Evolutionary conservation across 1,284 basidiomycete genomes (phyloP).

Genomic region (Somion occarium): DNA sequence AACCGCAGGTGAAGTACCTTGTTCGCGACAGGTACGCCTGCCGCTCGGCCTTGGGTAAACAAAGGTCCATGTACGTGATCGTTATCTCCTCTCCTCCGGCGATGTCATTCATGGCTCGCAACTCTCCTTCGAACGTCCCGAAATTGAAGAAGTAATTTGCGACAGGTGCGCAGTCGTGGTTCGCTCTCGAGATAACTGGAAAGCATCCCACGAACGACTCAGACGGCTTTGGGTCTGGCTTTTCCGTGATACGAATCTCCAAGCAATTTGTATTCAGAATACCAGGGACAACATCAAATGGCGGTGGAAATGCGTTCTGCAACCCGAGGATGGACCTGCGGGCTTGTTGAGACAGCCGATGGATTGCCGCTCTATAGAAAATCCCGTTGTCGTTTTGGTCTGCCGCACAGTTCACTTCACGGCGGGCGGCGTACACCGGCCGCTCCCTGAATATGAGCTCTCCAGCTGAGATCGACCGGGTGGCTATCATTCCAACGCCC

Average conservation of each 20-base stretch:
- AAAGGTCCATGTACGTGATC: constrained; percentile 10
- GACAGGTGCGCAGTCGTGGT: constrained; percentile 10
- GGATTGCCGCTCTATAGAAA: constrained; percentile 7
- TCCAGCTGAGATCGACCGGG: neutral
- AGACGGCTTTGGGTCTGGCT: neutral
- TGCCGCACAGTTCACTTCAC: constrained; percentile 6
- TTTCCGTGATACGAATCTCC: constrained; percentile 4
- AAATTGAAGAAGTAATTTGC: constrained; percentile 8
- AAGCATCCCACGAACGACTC: constrained; percentile 5
- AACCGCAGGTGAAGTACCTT: constrained; percentile 2
- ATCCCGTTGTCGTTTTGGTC: constrained; percentile 9
- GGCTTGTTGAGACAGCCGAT: neutral
- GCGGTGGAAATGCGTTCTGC: neutral
- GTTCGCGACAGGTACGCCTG: constrained; percentile 2
- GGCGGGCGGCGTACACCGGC: constrained; percentile 4
- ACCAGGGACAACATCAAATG: constrained; percentile 6
- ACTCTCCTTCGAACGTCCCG: constrained; percentile 7
- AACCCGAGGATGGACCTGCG: neutral
- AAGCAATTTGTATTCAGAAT: constrained; percentile 12
- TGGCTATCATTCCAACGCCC: constrained; percentile 4
- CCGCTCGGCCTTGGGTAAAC: constrained; percentile 5
- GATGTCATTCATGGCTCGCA: constrained; percentile 7
- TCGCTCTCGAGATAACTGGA: constrained; percentile 8
- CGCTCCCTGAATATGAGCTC: constrained; percentile 5
- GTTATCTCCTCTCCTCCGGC: constrained; percentile 13